Conservation (phyloP, 2,329 filamentous ascomycete species). For the Claviceps citrina region DNA sequence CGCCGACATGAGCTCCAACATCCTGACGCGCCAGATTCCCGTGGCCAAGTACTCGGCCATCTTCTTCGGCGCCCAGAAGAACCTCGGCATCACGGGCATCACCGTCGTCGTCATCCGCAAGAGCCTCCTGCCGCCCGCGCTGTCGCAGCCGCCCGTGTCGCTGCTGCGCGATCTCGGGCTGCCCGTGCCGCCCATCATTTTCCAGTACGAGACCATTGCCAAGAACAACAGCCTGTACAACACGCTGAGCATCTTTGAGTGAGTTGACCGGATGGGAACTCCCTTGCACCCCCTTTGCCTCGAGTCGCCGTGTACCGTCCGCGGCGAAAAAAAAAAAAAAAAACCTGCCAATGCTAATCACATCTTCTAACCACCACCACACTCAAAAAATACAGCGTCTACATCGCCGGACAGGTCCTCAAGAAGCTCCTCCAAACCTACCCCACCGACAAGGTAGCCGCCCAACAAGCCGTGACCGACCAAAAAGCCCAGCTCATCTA, state of each 20-base stretch:
- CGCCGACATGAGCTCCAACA: constrained; percentile 89
- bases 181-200: constrained; percentile 62
- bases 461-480: constrained; percentile 58
- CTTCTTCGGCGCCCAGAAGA: constrained; percentile 93
- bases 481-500: constrained; percentile 51
- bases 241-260: constrained; percentile 83
- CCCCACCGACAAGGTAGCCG: constrained; percentile 52
- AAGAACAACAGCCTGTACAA: constrained; percentile 96
- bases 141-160: constrained; percentile 47
- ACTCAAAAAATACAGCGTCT: constrained; percentile 43
- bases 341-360: no score
- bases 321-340: no score
- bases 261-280: no score
- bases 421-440: constrained; percentile 53
- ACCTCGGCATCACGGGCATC: constrained; percentile 72
- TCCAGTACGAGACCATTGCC: constrained; percentile 70
- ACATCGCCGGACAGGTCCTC: constrained; percentile 78
- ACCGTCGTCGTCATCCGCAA: constrained; percentile 79
- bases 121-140: constrained; percentile 53
- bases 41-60: constrained; percentile 67
- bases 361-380: no score
- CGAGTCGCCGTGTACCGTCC: no score
- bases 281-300: no score
- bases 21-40: constrained; percentile 65
- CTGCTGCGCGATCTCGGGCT: constrained; percentile 61